Conservation (phyloP, 2,329 filamentous ascomycete species). For the Amauroascus verrucosus region DNA sequence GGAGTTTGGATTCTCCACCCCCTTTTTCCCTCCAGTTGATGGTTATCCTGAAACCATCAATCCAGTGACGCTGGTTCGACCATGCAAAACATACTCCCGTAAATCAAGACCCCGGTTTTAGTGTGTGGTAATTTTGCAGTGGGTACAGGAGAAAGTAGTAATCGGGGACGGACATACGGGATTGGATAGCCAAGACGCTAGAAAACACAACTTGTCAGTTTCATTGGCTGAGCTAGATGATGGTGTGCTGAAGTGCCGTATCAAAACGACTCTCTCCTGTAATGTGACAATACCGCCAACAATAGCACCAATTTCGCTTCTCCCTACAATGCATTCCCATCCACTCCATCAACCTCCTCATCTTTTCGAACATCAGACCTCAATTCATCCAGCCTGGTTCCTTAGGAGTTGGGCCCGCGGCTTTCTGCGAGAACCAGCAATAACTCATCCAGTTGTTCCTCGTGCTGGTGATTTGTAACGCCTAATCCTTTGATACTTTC, state of each 20-base stretch:
- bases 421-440: background rate
- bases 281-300: slow-evolving; percentile 5
- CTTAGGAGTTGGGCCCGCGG: background rate
- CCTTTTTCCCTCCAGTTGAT: slow-evolving; percentile 3
- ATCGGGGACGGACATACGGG: background rate
- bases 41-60: background rate
- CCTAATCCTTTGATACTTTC: background rate
- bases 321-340: slow-evolving; percentile 3
- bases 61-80: background rate
- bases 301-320: slow-evolving; percentile 9
- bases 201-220: no score
- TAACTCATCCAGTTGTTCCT: background rate
- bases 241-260: background rate
- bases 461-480: background rate
- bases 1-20: background rate
- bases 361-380: slow-evolving; percentile 6
- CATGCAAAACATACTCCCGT: background rate
- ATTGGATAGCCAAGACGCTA: background rate
- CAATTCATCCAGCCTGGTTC: background rate
- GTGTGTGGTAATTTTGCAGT: slow-evolving; percentile 2
- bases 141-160: background rate
- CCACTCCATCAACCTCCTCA: slow-evolving; percentile 5
- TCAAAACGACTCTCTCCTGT: background rate
- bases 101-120: background rate
- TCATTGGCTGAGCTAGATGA: background rate